These are phyloP conservation scores for Phylloboletellus chloephorus DNA, from an alignment of 1,284 basidiomycete genomes.

Conservation along the genomic window DNA sequence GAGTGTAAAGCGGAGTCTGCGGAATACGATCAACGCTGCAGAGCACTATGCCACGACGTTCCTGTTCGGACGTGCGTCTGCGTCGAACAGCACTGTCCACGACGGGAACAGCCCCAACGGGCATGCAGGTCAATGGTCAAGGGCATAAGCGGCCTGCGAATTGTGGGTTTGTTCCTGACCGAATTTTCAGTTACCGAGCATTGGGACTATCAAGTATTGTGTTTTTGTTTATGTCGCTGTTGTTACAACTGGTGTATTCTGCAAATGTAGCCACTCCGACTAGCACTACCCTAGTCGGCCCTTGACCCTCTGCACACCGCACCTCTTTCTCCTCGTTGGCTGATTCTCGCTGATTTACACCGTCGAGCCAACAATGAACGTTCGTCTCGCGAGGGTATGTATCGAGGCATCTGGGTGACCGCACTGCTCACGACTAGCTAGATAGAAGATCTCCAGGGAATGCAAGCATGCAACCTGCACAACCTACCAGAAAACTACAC, in stretches of 20 bases:
- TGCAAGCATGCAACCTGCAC: conserved; percentile 91
- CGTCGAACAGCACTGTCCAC: conserved; percentile 20
- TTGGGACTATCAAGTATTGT: conserved; percentile 13
- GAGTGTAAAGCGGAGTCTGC: conserved; percentile 56
- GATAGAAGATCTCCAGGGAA: conserved; percentile 69
- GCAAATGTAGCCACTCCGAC: conserved; percentile 17
- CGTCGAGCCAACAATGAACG: conserved; percentile 41
- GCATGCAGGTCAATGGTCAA: conserved; percentile 24
- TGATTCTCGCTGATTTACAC: not conserved
- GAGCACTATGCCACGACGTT: conserved; percentile 63
- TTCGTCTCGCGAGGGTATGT: conserved; percentile 52
- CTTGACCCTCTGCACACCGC: too few relatives aligned
- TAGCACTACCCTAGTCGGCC: conserved; percentile 9
- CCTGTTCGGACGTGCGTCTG: conserved; percentile 46
- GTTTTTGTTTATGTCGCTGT: conserved; percentile 18
- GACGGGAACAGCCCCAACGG: conserved; percentile 21
- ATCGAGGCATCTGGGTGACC: not conserved
- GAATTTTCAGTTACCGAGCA: conserved; percentile 5
- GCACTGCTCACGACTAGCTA: conserved; percentile 26
- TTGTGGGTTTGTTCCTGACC: conserved; percentile 9
- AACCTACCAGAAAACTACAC: conserved; percentile 94
- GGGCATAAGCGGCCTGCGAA: conserved; percentile 16
- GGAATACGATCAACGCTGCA: conserved; percentile 60
- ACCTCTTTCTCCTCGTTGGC: not conserved
- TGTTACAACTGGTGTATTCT: conserved; percentile 26